Evolutionary conservation across 768 basidiomycete genomes (phyloP), one percentile per base, ranked within the genome.

Genomic region (Stropharia rugosoannulata): DNA sequence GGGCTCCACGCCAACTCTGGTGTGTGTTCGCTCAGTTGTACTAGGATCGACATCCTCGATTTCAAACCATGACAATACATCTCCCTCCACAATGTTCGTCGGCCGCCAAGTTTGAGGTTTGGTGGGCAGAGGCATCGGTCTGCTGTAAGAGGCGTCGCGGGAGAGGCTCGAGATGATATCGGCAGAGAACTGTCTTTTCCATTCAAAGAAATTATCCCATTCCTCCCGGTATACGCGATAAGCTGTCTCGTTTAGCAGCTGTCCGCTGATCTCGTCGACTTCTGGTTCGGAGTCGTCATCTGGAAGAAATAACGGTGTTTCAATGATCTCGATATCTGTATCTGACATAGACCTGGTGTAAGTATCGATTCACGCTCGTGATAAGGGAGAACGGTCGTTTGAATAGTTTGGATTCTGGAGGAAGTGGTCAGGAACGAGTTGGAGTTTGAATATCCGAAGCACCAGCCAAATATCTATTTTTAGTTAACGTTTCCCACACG

Each of bases 151-250:
- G 15, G 16, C 8, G 19, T 13, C n/a, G n/a, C n/a, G 53, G 40
- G 58, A 51, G 5, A 62, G 56, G 13, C 18, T 32, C 1, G 22
- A 27, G 7, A 63, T 18, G 1, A 49, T 41, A 1, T 65, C 60
- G n/a, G 37, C 22, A 50, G 70, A 76, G 7, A 71, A 59, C 0
- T 50, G 55, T 1, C 64, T 61, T 55, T 82, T 79, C 76, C 77
- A 79, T n/a, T 52, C 51, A 46, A 81, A 81, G 60, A 80, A 82
- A 7, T 75, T 72, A 3, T 62, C 41, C 80, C 81, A 82, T 27
- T 75, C 66, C 1, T 60, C 56, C 35, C 64, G 60, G 59, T 77
- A 80, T 29, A 74, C 62, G 4, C 50, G 42, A 3, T 63, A 59
- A 3, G 69, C 77, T 41, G 65, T 54, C 0, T 63, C 50, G 15